A percentile compares a stretch with the other conserved stretches of the same genome.
Conservation (phyloP, 1,139 yeast genomes). For the Neolecta irregularis region DNA sequence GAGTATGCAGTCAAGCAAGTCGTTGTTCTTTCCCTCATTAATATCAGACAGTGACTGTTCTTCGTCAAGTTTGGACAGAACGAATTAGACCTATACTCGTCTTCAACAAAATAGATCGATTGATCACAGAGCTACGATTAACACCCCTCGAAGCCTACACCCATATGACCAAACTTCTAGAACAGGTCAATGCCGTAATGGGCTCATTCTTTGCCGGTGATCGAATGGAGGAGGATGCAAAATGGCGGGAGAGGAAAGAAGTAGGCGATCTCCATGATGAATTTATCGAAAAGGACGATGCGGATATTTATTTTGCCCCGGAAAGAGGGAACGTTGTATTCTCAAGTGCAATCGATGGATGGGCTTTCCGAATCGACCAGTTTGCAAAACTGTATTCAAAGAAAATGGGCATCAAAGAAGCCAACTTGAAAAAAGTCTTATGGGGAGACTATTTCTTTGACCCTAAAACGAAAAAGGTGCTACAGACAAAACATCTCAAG, state of each 20-base stretch:
- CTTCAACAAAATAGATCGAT: conserved; percentile 81
- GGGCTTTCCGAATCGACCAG: conserved; percentile 90
- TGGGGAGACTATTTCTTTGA: conserved; percentile 94
- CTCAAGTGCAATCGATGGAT: conserved; percentile 90
- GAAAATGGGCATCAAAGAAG: conserved; percentile 70
- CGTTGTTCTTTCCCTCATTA: neutral
- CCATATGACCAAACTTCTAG: conserved; percentile 63
- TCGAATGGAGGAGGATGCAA: conserved; percentile 44
- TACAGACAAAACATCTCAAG: conserved; percentile 39
- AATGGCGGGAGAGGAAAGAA: conserved; percentile 45
- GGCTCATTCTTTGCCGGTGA: conserved; percentile 91
- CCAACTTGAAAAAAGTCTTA: conserved; percentile 64
- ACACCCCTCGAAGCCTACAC: conserved; percentile 74
- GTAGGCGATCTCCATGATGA: conserved; percentile 28
- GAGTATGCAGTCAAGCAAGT: conserved; percentile 54
- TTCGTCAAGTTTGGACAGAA: conserved; percentile 93
- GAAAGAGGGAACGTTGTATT: conserved; percentile 82
- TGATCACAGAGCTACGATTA: conserved; percentile 66
- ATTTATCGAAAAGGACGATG: conserved; percentile 62
- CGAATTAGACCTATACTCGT: conserved; percentile 77
- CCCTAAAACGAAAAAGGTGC: conserved; percentile 72
- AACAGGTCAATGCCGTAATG: conserved; percentile 86
- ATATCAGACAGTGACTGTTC: conserved; percentile 73
- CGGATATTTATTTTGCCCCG: conserved; percentile 78
- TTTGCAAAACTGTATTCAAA: conserved; percentile 76